phyloP scores from a whole-genome alignment of 768 basidiomycete genomes.

The Mycena rebaudengoi region DNA sequence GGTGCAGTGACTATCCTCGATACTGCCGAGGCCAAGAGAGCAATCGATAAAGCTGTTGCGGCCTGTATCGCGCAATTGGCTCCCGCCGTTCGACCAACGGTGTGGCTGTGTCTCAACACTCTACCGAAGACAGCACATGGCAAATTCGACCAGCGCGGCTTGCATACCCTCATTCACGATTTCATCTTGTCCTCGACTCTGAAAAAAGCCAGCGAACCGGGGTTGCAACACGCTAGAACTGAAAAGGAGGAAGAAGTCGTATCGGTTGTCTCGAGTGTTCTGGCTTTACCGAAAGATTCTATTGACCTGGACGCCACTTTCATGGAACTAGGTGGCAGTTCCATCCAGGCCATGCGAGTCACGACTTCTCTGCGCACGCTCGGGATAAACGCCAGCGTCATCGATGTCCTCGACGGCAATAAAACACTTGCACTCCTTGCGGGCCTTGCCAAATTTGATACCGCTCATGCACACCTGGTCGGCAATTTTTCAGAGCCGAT shows the following conservation, averaged over 20 bases:
- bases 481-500: too few species aligned
- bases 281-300: background rate
- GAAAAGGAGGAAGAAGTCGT: background rate
- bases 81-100: background rate
- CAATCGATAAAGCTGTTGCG: background rate
- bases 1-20: background rate
- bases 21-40: background rate
- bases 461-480: too few species aligned
- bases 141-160: background rate
- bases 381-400: background rate
- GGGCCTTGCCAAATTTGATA: background rate
- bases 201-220: background rate
- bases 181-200: background rate
- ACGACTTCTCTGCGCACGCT: background rate
- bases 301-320: conserved; percentile 2
- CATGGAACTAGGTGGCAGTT: conserved; percentile 5
- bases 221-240: background rate
- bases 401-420: background rate
- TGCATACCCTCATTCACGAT: background rate
- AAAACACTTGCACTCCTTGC: background rate
- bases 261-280: background rate
- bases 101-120: background rate
- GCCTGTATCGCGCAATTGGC: background rate
- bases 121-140: background rate
- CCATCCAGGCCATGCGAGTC: conserved; percentile 1